These are phyloP conservation scores for Voacanga thouarsii DNA, from an alignment of 257 asterid species.

Conservation along the genomic window DNA sequence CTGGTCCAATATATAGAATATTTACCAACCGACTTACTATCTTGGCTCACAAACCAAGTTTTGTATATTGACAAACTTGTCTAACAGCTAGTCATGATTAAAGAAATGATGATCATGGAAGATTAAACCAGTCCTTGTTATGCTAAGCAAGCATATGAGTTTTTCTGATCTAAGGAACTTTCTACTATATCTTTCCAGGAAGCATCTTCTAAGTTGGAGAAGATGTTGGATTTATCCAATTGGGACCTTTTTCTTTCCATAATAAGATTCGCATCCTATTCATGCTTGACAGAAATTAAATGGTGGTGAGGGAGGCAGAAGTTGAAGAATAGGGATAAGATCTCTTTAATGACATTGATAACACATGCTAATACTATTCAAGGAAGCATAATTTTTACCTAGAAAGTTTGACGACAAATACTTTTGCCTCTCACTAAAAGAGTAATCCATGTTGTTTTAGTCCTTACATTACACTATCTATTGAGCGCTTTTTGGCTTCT, in stretches of 20 bases:
- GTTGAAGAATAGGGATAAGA: slow-evolving; percentile 21
- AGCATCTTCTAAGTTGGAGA: slow-evolving; percentile 72
- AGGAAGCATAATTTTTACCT: background rate
- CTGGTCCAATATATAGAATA: no score
- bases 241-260: slow-evolving; percentile 45
- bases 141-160: slow-evolving; percentile 7
- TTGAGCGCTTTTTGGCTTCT: background rate
- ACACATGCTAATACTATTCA: slow-evolving; percentile 8
- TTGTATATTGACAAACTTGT: no score
- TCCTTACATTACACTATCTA: background rate
- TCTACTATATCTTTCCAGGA: slow-evolving; percentile 34
- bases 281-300: slow-evolving; percentile 7
- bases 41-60: no score
- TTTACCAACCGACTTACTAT: no score
- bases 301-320: slow-evolving; percentile 15
- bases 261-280: slow-evolving; percentile 43
- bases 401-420: background rate
- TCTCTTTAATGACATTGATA: slow-evolving; percentile 27
- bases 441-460: background rate
- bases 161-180: slow-evolving; percentile 20
- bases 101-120: background rate
- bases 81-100: background rate
- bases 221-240: slow-evolving; percentile 64
- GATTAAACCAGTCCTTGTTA: background rate
- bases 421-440: background rate